Evolutionary conservation across 2,329 filamentous ascomycete species (phyloP).

Genomic region (Fusarium nodosum): DNA sequence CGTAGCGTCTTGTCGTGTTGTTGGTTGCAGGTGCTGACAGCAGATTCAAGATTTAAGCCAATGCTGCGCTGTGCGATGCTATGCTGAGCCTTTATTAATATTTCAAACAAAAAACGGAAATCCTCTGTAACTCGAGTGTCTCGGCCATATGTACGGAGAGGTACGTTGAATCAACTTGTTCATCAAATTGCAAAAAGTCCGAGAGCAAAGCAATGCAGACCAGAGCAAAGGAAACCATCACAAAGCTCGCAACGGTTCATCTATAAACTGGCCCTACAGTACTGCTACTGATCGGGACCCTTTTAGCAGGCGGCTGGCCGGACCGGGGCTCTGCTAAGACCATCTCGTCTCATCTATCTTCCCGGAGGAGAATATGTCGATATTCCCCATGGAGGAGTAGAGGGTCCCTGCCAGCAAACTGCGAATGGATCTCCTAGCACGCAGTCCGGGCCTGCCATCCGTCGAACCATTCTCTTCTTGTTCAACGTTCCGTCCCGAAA

Average conservation of each 20-base stretch:
- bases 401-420: slow-evolving; percentile 27
- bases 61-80: not conserved
- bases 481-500: slow-evolving; percentile 48
- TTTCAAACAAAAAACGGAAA: slow-evolving; percentile 17
- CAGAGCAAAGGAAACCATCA: slow-evolving; percentile 15
- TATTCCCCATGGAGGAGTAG: slow-evolving; percentile 27
- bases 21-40: slow-evolving; percentile 8
- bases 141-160: slow-evolving; percentile 32
- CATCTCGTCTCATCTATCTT: slow-evolving; percentile 35
- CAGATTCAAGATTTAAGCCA: not conserved
- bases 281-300: slow-evolving; percentile 17
- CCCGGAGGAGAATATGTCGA: slow-evolving; percentile 32
- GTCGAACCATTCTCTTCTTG: slow-evolving; percentile 39
- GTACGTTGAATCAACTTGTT: slow-evolving; percentile 6
- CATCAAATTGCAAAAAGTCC: slow-evolving; percentile 20
- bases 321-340: slow-evolving; percentile 44
- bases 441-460: slow-evolving; percentile 50
- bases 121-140: slow-evolving; percentile 1
- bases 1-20: not conserved
- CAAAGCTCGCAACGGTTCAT: slow-evolving; percentile 36
- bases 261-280: slow-evolving; percentile 31
- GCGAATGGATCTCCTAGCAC: slow-evolving; percentile 45
- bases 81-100: slow-evolving; percentile 17
- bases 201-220: slow-evolving; percentile 8
- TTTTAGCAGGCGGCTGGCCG: slow-evolving; percentile 42